Percentiles rank a stretch among this genome's conserved stretches.
phyloP scores from a whole-genome alignment of 805 yeast species.

The Scheffersomyces lignosus region DNA sequence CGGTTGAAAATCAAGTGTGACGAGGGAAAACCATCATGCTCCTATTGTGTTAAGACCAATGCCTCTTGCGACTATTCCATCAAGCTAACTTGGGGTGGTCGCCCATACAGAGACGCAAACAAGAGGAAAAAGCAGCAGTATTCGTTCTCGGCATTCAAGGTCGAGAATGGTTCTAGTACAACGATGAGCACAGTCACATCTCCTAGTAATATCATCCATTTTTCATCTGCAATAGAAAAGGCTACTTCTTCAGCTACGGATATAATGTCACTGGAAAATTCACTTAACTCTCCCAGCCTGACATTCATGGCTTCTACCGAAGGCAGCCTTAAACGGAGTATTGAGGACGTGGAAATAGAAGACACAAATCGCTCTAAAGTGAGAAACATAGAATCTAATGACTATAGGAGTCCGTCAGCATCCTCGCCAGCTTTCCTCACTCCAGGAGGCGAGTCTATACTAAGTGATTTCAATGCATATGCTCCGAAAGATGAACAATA shows the following conservation, averaged over 20 bases:
- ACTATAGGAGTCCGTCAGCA: not conserved
- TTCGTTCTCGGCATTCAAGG: not conserved
- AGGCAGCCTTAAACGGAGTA: not conserved
- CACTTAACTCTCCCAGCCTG: not conserved
- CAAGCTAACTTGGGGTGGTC: slow-evolving; percentile 72
- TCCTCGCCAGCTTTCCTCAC: slow-evolving; percentile 12
- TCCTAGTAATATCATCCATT: not conserved
- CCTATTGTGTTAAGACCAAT: slow-evolving; percentile 50
- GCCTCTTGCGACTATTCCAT: slow-evolving; percentile 62
- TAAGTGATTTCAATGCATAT: slow-evolving; percentile 1
- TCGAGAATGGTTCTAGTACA: not conserved
- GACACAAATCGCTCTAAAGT: not conserved
- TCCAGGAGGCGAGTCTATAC: slow-evolving; percentile 13
- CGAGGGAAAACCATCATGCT: slow-evolving; percentile 63
- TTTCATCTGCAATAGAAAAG: not conserved
- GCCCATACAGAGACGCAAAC: slow-evolving; percentile 54
- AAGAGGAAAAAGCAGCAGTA: slow-evolving; percentile 26
- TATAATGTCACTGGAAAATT: not conserved
- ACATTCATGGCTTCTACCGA: not conserved
- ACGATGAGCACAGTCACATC: not conserved
- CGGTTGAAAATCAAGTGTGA: slow-evolving; percentile 66
- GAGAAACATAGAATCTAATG: not conserved
- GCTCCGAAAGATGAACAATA: slow-evolving; percentile 1
- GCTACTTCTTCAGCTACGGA: not conserved
- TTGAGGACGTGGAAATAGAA: not conserved